Base-by-base conservation (phyloP, 306 rosid genomes). In the Ochetophila trinervis region DNA sequence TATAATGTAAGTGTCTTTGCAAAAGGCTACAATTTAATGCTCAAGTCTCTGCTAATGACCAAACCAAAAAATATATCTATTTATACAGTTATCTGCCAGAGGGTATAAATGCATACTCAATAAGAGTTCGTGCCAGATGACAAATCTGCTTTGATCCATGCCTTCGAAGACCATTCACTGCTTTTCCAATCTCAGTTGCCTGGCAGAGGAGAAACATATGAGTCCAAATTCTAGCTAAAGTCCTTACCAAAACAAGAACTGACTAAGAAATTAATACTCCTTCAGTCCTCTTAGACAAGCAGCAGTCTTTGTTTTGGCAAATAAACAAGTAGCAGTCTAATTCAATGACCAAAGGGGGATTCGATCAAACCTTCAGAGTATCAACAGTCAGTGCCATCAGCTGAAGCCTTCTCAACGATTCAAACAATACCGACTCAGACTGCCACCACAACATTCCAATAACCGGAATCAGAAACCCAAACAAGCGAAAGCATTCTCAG, bases 121-220 rank as follows among this genome's bases (percentile, higher is more conserved):
- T 86, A 55, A 93, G 96, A 34, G 71, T 67, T 32, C 88, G 79
- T 0, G 91, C 91, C 19, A 93, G 91, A 40, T 72, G 51, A 20
- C 96, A 53, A 61, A 90, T 72, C 23, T 80, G 74, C 65, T 74
- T 73, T 9, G 95, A 81, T 75, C 82, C 83, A 58, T 85, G 91
- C 82, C 86, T 93, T 37, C 96, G 62, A 13, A 90, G 78, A 49
- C 82, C 74, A 62, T 81, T 86, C 27, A 93, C 99, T 45, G 84
- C 85, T 83, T 80, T 90, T 76, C 99, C 99, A 74, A 93, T 93
- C 80, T 88, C 91, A 71, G 99, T 93, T 36, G 84, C 86, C 97
- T 91, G 88, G 61, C 34, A 74, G 79, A 84, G 75, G 64, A 6
- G 35, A 77, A 61, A 22, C 57, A 22, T 11, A 1, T 72, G 19